Percentiles rank a stretch among this genome's conserved stretches.
These are phyloP conservation scores for Myxozyma melibiosi DNA, from an alignment of 805 yeast species.

Conservation along the genomic window DNA sequence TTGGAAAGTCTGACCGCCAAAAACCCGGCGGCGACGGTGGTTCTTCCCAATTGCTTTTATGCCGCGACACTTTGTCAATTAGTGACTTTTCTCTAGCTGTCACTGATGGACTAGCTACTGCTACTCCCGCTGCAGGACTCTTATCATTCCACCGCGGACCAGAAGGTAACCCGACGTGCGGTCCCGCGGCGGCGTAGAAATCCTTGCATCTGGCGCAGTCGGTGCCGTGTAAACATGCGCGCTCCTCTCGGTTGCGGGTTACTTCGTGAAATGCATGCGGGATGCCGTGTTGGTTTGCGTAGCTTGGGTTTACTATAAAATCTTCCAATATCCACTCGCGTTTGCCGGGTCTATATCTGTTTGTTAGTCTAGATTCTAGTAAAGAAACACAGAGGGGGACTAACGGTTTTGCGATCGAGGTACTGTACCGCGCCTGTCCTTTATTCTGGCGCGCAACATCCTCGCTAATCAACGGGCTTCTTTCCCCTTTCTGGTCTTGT, in stretches of 20 bases:
- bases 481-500: neutral
- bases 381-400: neutral
- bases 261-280: slow-evolving; percentile 44
- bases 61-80: slow-evolving; percentile 34
- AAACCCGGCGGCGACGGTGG: slow-evolving; percentile 61
- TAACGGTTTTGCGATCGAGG: slow-evolving; percentile 22
- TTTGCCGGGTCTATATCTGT: slow-evolving; percentile 12
- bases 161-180: slow-evolving; percentile 25
- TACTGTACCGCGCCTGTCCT: slow-evolving; percentile 27
- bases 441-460: slow-evolving; percentile 27
- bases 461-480: slow-evolving; percentile 26
- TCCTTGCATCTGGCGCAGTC: slow-evolving; percentile 43
- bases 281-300: slow-evolving; percentile 35
- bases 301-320: slow-evolving; percentile 44
- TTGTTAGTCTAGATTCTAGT: neutral
- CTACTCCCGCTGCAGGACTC: slow-evolving; percentile 1
- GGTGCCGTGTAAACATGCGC: slow-evolving; percentile 44
- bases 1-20: slow-evolving; percentile 61
- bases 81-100: neutral
- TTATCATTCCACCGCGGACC: slow-evolving; percentile 42
- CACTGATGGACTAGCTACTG: neutral
- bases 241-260: slow-evolving; percentile 40
- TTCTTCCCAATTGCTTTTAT: slow-evolving; percentile 41
- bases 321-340: slow-evolving; percentile 47
- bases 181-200: slow-evolving; percentile 43